Conservation (phyloP, 345 rosid species). For the Sapria himalayana region DNA sequence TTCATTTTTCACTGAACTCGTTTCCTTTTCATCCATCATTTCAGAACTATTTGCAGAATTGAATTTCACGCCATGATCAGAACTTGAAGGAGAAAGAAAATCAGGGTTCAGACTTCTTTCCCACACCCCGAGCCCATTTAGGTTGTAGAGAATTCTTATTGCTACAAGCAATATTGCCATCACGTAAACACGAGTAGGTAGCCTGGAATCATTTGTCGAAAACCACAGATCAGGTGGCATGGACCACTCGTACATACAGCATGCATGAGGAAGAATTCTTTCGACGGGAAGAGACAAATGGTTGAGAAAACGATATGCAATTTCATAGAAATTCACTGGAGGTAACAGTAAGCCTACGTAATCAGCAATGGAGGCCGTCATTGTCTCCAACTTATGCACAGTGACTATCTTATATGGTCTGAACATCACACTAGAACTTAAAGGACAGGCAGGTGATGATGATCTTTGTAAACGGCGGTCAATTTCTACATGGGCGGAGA, state of each 20-base stretch:
- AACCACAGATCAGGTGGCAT: conserved; percentile 64
- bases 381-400: conserved; percentile 32
- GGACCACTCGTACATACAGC: conserved; percentile 39
- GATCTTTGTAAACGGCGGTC: conserved; percentile 10
- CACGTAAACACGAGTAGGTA: conserved; percentile 43
- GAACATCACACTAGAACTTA: conserved; percentile 41
- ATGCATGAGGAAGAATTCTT: conserved; percentile 32
- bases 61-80: conserved; percentile 6
- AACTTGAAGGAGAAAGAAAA: conserved; percentile 5
- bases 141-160: conserved; percentile 32
- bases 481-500: conserved; percentile 38
- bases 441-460: conserved; percentile 35
- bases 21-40: conserved; percentile 7
- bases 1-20: conserved; percentile 7
- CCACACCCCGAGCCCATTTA: conserved; percentile 55
- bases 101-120: conserved; percentile 22
- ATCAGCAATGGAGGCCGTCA: conserved; percentile 46
- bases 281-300: conserved; percentile 31
- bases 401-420: conserved; percentile 27
- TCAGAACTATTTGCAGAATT: conserved; percentile 6
- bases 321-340: conserved; percentile 47
- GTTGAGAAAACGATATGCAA: conserved; percentile 37
- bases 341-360: conserved; percentile 41
- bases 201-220: conserved; percentile 34
- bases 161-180: conserved; percentile 43